Base-by-base conservation (phyloP, 495 filamentous ascomycete species). In the Lophiotrema nucula region DNA sequence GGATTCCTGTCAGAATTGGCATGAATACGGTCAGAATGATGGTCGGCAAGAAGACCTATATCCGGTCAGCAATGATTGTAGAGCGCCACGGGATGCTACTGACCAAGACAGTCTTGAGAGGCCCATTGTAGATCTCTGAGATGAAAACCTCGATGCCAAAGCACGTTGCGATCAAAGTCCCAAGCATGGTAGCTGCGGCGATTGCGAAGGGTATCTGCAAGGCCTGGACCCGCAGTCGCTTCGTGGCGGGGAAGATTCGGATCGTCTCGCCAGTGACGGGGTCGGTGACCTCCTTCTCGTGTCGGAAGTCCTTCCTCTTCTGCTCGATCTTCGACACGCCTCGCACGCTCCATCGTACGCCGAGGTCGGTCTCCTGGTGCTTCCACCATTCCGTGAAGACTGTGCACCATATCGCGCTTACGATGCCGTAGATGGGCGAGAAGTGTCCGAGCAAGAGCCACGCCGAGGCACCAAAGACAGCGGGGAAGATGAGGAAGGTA, bases 381-480 rank as follows among this genome's bases (percentile, higher is more conserved):
- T 93, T 96, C 93, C 93, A 98, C 69, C 89, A 96, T 72, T 98
- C 93, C 35, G 95, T 86, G 66, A 98, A 97, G 19, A 92, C 74
- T 1, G 95, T 83, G 49, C 87, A 87, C 92, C 92, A 96, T 3
- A 97, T 75, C 26, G 83, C 83, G 68, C 88, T 95, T 37, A 88
- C 81, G 11, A 92, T 66, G 2, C 88, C 88, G 63, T 96, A 98
- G 35, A 92, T 73, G 57, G 83, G 80, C 3, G 92, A 97, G 71
- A 87, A 98, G 38, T 85, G 79, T 1, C 92, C 90, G 2, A 98
- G 78, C 13, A 97, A 62, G 25, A 93, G 67, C 88, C 89, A 97
- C 26, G 88, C 83, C 2, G 81, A 83, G 55, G 87, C 81, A 3
- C 95, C 93, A 69, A 96, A 88, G 13, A 79, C 78, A 2, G 93